Percentiles rank a stretch among this genome's conserved stretches.
These are phyloP conservation scores for Globisporangium paddicum DNA, from an alignment of 352 stramenopile genomes.

Conservation along the genomic window DNA sequence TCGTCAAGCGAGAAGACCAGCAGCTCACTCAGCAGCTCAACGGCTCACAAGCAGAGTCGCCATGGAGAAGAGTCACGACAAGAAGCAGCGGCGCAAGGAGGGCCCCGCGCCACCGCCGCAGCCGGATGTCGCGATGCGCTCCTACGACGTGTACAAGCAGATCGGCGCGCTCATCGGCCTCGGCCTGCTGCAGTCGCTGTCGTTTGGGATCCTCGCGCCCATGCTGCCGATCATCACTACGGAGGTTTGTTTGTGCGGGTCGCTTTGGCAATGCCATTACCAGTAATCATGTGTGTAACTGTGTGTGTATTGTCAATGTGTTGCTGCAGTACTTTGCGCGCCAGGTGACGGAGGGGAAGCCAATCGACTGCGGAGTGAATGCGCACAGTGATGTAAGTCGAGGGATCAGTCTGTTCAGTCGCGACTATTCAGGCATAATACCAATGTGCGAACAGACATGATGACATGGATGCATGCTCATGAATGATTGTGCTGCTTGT, in stretches of 20 bases:
- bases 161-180: constrained; percentile 43
- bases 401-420: no score
- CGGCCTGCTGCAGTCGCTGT: constrained; percentile 38
- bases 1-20: background rate
- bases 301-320: background rate
- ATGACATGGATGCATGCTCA: background rate
- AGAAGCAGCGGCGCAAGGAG: background rate
- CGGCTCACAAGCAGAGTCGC: background rate
- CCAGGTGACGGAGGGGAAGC: constrained; percentile 32
- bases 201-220: constrained; percentile 62
- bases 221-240: constrained; percentile 65
- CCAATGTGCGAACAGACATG: background rate
- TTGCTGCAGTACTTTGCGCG: constrained; percentile 82
- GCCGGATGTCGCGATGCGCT: background rate
- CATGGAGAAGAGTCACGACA: background rate
- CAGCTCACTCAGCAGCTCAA: background rate
- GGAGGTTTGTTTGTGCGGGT: no score
- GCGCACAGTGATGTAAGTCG: constrained; percentile 33
- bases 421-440: background rate
- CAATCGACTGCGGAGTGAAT: constrained; percentile 54
- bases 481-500: background rate
- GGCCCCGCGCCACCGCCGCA: background rate
- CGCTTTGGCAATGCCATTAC: no score
- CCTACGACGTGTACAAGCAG: constrained; percentile 18
- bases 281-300: background rate